Conservation (phyloP, 2,329 filamentous ascomycete genomes). For the Colletotrichum musicola region DNA sequence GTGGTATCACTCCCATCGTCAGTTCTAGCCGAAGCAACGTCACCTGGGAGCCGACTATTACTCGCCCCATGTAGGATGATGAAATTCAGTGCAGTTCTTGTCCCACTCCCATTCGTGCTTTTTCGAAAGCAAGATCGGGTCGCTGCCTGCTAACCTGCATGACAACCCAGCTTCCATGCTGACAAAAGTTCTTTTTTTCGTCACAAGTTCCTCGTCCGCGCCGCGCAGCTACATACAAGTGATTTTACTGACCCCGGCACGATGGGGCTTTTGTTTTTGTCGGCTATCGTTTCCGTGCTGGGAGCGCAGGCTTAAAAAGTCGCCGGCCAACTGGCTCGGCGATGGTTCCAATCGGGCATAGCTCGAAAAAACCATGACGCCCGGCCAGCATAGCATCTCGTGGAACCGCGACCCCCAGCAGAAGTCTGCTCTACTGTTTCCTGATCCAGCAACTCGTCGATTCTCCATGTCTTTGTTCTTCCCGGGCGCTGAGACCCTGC, state of each 20-base stretch:
- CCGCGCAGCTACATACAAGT: conserved; percentile 16
- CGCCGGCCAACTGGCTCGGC: conserved; percentile 2
- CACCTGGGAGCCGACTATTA: background rate
- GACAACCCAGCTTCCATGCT: background rate
- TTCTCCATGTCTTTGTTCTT: background rate
- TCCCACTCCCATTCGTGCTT: background rate
- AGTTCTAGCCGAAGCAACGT: background rate
- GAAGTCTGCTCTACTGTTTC: background rate
- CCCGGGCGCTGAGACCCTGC: conserved; percentile 19
- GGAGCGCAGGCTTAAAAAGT: conserved; percentile 4
- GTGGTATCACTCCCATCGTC: background rate
- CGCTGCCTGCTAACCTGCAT: background rate
- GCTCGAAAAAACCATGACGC: background rate
- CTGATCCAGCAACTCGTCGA: too few relatives aligned
- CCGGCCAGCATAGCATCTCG: background rate
- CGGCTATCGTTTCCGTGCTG: background rate
- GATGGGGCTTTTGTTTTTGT: background rate
- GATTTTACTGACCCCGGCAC: background rate
- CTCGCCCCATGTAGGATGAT: too few relatives aligned
- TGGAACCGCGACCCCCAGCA: background rate
- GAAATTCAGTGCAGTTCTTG: too few relatives aligned
- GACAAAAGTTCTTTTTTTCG: conserved; percentile 16
- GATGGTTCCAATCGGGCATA: conserved; percentile 14
- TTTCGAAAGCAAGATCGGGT: background rate
- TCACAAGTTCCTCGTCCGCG: background rate